Evolutionary conservation across 1,284 basidiomycete species (phyloP).

Genomic region (Heterobasidion irregulare): DNA sequence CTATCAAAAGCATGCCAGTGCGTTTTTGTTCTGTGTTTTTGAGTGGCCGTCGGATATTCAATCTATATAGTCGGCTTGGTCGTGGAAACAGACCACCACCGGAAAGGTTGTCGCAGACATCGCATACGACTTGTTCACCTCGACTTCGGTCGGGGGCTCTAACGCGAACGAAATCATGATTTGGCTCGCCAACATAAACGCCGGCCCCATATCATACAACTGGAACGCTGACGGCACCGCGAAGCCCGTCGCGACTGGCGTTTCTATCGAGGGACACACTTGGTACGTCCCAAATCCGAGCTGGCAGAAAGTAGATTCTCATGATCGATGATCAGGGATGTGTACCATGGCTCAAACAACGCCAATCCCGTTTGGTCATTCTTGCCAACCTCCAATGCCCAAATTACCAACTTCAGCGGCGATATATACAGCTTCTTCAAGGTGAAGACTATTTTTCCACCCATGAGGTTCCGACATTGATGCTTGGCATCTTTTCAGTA

Average conservation of each 20-base stretch:
- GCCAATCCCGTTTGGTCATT: slow-evolving; percentile 58
- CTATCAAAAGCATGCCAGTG: slow-evolving; percentile 48
- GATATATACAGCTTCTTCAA: slow-evolving; percentile 49
- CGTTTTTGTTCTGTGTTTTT: slow-evolving; percentile 10
- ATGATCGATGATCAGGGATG: slow-evolving; percentile 27
- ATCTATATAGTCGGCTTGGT: slow-evolving; percentile 28
- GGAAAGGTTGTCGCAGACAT: slow-evolving; percentile 39
- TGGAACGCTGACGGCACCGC: slow-evolving; percentile 41
- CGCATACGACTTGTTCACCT: slow-evolving; percentile 59
- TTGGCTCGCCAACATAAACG: slow-evolving; percentile 53
- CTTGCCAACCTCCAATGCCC: slow-evolving; percentile 28
- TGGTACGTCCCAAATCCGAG: slow-evolving; percentile 27
- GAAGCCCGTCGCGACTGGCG: slow-evolving; percentile 31
- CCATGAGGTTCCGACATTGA: not conserved
- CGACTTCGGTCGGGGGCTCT: slow-evolving; percentile 37
- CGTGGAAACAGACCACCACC: slow-evolving; percentile 28
- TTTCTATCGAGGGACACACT: slow-evolving; percentile 39
- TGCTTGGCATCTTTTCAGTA: slow-evolving; percentile 28
- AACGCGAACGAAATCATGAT: slow-evolving; percentile 58
- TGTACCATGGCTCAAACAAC: slow-evolving; percentile 52
- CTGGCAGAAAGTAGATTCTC: not conserved
- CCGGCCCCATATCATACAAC: slow-evolving; percentile 44
- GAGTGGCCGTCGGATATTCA: not conserved
- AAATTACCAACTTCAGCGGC: slow-evolving; percentile 41
- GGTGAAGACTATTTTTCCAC: slow-evolving; percentile 18